A percentile compares a stretch with the other conserved stretches of the same genome.
Evolutionary conservation across 257 asterid species (phyloP).

Genomic region (Osmanthus fragrans): DNA sequence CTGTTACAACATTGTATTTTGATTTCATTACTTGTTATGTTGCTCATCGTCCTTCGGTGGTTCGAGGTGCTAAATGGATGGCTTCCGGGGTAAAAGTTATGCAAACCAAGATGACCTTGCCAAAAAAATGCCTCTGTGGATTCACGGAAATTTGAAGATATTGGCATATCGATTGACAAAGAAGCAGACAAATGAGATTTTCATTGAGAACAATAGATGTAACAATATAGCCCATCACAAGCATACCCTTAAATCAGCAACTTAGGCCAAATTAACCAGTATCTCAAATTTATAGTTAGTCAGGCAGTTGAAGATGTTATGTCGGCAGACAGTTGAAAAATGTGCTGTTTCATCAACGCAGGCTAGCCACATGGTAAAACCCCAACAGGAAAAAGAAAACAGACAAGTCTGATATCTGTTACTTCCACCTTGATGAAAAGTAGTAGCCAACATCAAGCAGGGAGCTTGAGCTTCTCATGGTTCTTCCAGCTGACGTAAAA

Average conservation of each 20-base stretch:
- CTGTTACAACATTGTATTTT: no score
- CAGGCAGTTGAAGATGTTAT: not conserved
- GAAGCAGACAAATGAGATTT: not conserved
- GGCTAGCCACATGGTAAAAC: not conserved
- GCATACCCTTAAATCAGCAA: not conserved
- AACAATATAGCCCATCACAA: not conserved
- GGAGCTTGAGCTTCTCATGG: slow-evolving; percentile 40
- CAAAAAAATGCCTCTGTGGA: no score
- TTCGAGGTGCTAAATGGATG: no score
- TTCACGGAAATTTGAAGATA: no score
- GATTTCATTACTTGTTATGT: no score
- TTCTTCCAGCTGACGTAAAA: slow-evolving; percentile 43
- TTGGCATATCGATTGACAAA: not conserved
- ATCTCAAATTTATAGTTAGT: not conserved
- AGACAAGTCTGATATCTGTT: not conserved
- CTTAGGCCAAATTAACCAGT: not conserved
- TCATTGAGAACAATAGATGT: not conserved
- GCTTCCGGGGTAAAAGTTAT: no score
- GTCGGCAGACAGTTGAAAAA: not conserved
- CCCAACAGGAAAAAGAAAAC: not conserved
- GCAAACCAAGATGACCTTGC: no score
- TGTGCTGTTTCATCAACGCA: not conserved
- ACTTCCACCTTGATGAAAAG: not conserved
- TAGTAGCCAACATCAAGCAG: slow-evolving; percentile 32
- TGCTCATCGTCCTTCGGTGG: no score